Conservation (phyloP, 176 grass and related monocot species). For the Hyparrhenia diplandra region DNA sequence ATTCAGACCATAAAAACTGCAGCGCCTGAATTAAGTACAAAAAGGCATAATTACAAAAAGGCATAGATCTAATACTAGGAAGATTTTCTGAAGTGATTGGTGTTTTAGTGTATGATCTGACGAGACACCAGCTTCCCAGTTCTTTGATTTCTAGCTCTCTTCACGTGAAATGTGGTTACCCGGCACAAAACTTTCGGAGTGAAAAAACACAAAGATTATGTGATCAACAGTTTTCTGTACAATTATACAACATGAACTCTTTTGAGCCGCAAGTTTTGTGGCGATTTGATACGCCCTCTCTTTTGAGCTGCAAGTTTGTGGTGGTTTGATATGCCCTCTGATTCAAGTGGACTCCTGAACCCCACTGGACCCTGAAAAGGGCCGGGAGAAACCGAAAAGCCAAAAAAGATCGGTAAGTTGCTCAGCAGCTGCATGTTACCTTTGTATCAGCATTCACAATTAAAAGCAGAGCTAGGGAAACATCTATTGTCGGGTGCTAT, state of each 20-base stretch:
- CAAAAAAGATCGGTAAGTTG: neutral
- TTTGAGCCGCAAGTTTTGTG: slow-evolving; percentile 13
- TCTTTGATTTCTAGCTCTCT: neutral
- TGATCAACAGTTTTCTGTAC: slow-evolving; percentile 32
- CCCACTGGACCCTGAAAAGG: slow-evolving; percentile 4
- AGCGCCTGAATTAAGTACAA: too few relatives aligned
- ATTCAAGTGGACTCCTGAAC: slow-evolving; percentile 18
- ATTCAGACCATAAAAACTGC: too few relatives aligned
- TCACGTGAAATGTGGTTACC: neutral
- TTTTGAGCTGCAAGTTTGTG: too few relatives aligned
- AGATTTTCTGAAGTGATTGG: too few relatives aligned
- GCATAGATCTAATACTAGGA: too few relatives aligned
- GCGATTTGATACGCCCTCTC: too few relatives aligned
- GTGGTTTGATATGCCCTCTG: slow-evolving; percentile 8
- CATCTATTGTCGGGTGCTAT: slow-evolving; percentile 51
- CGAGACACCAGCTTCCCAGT: too few relatives aligned
- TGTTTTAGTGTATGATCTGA: too few relatives aligned
- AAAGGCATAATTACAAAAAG: too few relatives aligned
- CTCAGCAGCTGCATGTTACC: slow-evolving; percentile 13
- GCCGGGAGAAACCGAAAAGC: slow-evolving; percentile 22
- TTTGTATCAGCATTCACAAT: slow-evolving; percentile 59
- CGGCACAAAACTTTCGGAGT: neutral
- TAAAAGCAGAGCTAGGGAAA: slow-evolving; percentile 50
- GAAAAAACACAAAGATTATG: neutral
- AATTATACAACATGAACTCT: slow-evolving; percentile 44